A percentile compares a stretch with the other conserved stretches of the same genome.
phyloP scores from a whole-genome alignment of 2,329 filamentous ascomycete species.

The Ophiostoma himal-ulmi region DNA sequence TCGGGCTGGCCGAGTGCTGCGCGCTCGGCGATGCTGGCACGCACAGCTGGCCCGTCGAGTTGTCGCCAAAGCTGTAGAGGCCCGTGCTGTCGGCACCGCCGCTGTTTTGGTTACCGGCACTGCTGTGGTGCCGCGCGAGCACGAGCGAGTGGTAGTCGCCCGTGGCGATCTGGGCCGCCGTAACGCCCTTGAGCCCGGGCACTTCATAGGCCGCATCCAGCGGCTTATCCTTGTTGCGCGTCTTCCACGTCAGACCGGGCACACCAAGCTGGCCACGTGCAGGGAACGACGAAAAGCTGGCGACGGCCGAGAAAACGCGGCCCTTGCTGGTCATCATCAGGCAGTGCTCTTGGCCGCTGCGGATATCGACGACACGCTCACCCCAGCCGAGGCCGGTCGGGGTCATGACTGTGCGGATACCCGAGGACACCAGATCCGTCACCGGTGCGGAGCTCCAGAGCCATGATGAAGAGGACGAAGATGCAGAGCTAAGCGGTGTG shows the following conservation, averaged over 20 bases:
- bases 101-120: not conserved
- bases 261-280: slow-evolving; percentile 81
- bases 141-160: slow-evolving; percentile 84
- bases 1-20: slow-evolving; percentile 61
- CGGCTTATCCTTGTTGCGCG: slow-evolving; percentile 65
- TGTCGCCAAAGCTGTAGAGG: slow-evolving; percentile 86
- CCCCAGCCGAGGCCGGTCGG: slow-evolving; percentile 59
- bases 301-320: slow-evolving; percentile 81
- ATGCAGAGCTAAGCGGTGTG: slow-evolving; percentile 42
- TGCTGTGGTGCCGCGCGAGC: slow-evolving; percentile 50
- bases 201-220: slow-evolving; percentile 83
- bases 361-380: slow-evolving; percentile 69
- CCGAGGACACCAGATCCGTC: not conserved
- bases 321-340: slow-evolving; percentile 79
- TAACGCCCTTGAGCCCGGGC: slow-evolving; percentile 60
- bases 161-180: slow-evolving; percentile 68
- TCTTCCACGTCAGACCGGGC: slow-evolving; percentile 73
- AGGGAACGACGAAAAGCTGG: slow-evolving; percentile 72
- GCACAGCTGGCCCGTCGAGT: slow-evolving; percentile 86
- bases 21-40: slow-evolving; percentile 61
- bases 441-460: not conserved
- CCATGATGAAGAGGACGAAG: slow-evolving; percentile 50
- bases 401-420: slow-evolving; percentile 48
- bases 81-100: slow-evolving; percentile 49
- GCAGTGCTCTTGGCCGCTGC: slow-evolving; percentile 77